Evolutionary conservation across 345 rosid genomes (phyloP), one percentile per base, ranked within the genome.

Genomic region (Draba incana): DNA sequence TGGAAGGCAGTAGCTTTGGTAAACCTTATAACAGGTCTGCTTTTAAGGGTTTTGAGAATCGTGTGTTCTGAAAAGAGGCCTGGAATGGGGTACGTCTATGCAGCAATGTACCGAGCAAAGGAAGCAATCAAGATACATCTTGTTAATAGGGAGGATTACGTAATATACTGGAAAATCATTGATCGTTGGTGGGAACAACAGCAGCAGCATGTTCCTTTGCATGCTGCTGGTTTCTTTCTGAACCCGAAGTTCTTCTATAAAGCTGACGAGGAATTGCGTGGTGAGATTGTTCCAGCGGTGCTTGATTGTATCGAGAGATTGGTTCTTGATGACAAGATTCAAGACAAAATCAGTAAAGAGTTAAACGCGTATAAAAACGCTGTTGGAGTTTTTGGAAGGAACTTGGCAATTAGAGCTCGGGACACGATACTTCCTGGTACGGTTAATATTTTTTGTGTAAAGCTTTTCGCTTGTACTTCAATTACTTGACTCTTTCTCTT

Each of bases 231-330:
- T 56, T 93, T 93, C 81, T 90, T 80, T 79, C 92, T 93, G 38
- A 90, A 90, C 74, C 98, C 98, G 5, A 90, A 84, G 61, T 88
- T 88, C 79, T 93, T 84, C 63, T 88, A 88, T 52, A 82, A 79
- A 57, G 70, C 81, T 16, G 79, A 68, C 16, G 98, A 85, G 66
- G 96, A 87, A 51, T 64, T 83, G 75, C 88, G 81, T 46, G 77
- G 77, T 57, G 83, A 83, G 79, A 77, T 90, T n/a, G 8, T 42
- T 38, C 67, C 87, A 50, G 83, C 83, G 35, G 78, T 87, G 83
- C 72, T 83, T 20, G 97, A 93, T 68, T 88, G 97, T 80, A 77
- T 90, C 6, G 96, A 92, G 77, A 82, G 76, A 69, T 62, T 92
- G 75, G 86, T 92, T 58, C 81, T 90, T 39, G 96, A 85, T 52